phyloP scores from a whole-genome alignment of 2,329 filamentous ascomycete genomes.

The Dryadomyces sulphureus region DNA sequence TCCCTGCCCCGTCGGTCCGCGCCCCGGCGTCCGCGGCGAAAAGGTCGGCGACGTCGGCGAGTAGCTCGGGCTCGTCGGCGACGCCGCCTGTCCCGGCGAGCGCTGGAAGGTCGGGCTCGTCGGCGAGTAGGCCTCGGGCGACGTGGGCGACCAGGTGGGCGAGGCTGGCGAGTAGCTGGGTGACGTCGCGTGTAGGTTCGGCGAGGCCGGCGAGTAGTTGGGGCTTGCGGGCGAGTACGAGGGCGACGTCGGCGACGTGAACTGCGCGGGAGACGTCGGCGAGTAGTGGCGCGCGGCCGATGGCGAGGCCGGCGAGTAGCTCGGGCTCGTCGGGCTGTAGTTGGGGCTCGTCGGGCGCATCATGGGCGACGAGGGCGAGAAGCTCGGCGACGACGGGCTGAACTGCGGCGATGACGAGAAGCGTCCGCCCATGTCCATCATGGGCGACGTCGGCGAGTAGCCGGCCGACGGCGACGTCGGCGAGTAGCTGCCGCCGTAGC shows the following conservation, averaged over 20 bases:
- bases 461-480: slow-evolving; percentile 61
- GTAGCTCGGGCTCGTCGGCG: slow-evolving; percentile 54
- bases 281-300: slow-evolving; percentile 43
- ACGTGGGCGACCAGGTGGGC: slow-evolving; percentile 67
- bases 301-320: slow-evolving; percentile 48
- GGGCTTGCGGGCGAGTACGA: slow-evolving; percentile 58
- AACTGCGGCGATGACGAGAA: slow-evolving; percentile 44
- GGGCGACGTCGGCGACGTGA: slow-evolving; percentile 62
- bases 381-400: slow-evolving; percentile 47
- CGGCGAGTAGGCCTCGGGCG: slow-evolving; percentile 47
- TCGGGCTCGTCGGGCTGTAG: slow-evolving; percentile 52
- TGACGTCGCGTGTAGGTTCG: slow-evolving; percentile 37
- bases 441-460: slow-evolving; percentile 65
- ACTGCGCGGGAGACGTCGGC: slow-evolving; percentile 57
- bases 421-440: slow-evolving; percentile 37
- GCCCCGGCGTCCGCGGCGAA: slow-evolving; percentile 29
- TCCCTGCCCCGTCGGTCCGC: slow-evolving; percentile 19
- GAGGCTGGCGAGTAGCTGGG: slow-evolving; percentile 56
- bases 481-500: slow-evolving; percentile 50
- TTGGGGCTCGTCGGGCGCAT: slow-evolving; percentile 40
- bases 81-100: slow-evolving; percentile 37
- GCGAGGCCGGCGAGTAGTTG: slow-evolving; percentile 57
- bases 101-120: slow-evolving; percentile 47
- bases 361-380: slow-evolving; percentile 47
- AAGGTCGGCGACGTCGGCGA: slow-evolving; percentile 46